Conservation (phyloP, 192 early-diverging fungal genomes). For the Lunasporangiospora selenospora region DNA sequence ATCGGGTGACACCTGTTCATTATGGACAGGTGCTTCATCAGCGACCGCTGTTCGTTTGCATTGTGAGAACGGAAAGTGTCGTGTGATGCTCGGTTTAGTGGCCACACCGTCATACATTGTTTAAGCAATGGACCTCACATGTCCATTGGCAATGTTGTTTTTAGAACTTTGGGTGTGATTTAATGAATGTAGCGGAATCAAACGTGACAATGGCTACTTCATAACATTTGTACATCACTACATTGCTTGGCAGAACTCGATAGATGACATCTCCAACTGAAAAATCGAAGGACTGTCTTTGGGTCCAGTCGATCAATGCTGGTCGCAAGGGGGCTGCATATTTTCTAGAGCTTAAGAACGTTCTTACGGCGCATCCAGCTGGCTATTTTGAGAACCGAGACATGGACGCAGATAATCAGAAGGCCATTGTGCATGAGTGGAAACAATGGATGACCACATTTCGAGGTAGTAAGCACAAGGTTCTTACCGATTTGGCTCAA, state of each 20-base stretch:
- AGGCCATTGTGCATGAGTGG: conserved; percentile 5
- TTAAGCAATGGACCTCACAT: conserved; percentile 17
- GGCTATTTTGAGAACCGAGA: conserved; percentile 19
- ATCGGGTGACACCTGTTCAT: conserved; percentile 18
- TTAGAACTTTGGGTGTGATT: conserved; percentile 21
- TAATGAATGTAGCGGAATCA: conserved; percentile 15
- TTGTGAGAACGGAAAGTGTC: conserved; percentile 8
- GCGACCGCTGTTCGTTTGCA: conserved; percentile 15
- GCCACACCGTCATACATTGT: too few species aligned
- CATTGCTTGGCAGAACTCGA: conserved; percentile 3
- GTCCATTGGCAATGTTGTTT: conserved; percentile 21
- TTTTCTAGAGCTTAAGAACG: conserved; percentile 13
- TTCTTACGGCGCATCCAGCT: conserved; percentile 9
- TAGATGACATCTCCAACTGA: conserved; percentile 10
- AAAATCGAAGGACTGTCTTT: conserved; percentile 18
- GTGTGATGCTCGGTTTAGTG: conserved; percentile 3
- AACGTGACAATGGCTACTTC: conserved; percentile 14
- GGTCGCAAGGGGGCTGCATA: conserved; percentile 15
- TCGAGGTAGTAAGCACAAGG: not conserved
- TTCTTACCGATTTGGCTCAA: conserved; percentile 1
- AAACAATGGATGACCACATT: conserved; percentile 2
- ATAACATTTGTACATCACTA: conserved; percentile 14
- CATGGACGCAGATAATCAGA: conserved; percentile 12
- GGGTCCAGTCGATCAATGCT: conserved; percentile 6
- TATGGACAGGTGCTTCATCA: conserved; percentile 14